Percentiles rank a stretch among this genome's conserved stretches.
These are phyloP conservation scores for Gynochthodes officinalis DNA, from an alignment of 257 asterid species.

Conservation along the genomic window DNA sequence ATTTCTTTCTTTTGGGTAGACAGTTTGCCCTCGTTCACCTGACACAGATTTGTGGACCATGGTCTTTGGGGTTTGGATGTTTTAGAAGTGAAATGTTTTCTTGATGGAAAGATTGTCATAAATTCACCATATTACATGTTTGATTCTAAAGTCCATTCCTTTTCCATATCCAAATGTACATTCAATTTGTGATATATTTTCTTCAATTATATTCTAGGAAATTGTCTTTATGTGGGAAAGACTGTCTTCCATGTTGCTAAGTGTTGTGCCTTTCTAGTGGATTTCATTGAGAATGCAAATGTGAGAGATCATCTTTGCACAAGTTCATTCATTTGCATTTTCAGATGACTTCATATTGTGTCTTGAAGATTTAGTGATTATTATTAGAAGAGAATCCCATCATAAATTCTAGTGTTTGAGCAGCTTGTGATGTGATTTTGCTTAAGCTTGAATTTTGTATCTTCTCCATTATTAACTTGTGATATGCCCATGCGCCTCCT, in stretches of 20 bases:
- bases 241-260: background rate
- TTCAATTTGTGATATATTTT: background rate
- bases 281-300: background rate
- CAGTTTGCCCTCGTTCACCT: background rate
- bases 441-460: background rate
- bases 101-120: background rate
- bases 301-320: background rate
- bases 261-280: background rate
- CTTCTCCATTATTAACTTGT: background rate
- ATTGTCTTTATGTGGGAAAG: background rate
- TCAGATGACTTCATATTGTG: too few relatives aligned
- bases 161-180: background rate
- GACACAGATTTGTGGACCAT: constrained; percentile 1
- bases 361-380: background rate
- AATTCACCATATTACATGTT: background rate
- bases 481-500: background rate
- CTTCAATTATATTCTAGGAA: background rate
- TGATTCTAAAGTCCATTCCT: background rate
- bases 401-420: background rate
- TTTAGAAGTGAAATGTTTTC: background rate
- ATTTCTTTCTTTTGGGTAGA: background rate
- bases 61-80: background rate
- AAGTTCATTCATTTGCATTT: background rate
- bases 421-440: background rate
- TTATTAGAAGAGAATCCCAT: background rate